These are phyloP conservation scores for Solanum paucissectum DNA, from an alignment of 257 asterid species.

Conservation along the genomic window DNA sequence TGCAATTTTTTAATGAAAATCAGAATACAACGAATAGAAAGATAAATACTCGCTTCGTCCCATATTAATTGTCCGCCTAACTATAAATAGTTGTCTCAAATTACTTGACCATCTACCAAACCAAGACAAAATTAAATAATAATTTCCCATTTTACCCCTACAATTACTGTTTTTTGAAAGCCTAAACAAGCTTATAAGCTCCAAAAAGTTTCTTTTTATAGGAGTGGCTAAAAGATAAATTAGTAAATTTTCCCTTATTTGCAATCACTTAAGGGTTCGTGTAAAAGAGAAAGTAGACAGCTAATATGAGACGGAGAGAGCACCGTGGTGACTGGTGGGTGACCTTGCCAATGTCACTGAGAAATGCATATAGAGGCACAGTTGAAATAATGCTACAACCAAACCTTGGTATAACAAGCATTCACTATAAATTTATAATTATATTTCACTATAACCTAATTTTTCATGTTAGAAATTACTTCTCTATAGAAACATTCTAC, in stretches of 20 bases:
- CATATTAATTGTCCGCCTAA: too few species aligned
- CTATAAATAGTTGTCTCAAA: not conserved
- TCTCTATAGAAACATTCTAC: not conserved
- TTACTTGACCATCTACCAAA: too few species aligned
- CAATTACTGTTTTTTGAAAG: not conserved
- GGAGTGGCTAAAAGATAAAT: not conserved
- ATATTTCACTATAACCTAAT: not conserved
- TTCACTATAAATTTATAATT: too few species aligned
- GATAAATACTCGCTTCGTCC: not conserved
- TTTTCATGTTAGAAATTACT: not conserved
- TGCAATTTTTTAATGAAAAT: not conserved
- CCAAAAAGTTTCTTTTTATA: not conserved
- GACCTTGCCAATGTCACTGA: too few species aligned
- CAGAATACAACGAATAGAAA: not conserved
- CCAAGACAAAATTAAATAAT: not conserved
- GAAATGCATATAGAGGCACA: too few species aligned
- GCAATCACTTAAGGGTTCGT: accelerated
- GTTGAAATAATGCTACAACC: not conserved
- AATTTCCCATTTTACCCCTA: too few species aligned
- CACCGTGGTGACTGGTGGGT: too few species aligned
- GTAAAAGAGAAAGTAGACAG: not conserved
- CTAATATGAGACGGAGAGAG: not conserved
- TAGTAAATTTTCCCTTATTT: not conserved
- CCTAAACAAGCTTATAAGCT: not conserved
- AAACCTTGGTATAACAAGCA: too few species aligned